phyloP scores from a whole-genome alignment of 352 stramenopile genomes.

The Aphanomyces cochlioides region DNA sequence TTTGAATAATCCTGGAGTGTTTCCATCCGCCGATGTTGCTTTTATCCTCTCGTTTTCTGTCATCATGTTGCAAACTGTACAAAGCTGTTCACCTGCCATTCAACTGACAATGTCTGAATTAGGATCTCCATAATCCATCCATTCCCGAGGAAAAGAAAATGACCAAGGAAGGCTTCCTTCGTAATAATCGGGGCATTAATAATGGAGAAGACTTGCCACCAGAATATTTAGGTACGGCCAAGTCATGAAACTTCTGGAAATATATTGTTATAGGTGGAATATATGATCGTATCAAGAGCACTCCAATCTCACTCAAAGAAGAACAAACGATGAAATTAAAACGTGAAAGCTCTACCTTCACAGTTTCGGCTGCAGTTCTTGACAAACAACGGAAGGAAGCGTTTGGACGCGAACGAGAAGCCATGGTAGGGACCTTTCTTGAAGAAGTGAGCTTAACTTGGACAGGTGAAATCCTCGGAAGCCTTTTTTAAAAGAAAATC shows the following conservation, averaged over 20 bases:
- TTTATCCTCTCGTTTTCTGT: conserved; percentile 98
- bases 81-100: not conserved
- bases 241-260: not conserved
- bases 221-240: conserved; percentile 76
- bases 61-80: conserved; percentile 76
- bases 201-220: conserved; percentile 94
- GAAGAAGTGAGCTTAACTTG: not conserved
- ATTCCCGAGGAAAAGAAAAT: conserved; percentile 97
- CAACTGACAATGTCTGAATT: too few relatives aligned
- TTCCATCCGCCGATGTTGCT: conserved; percentile 94
- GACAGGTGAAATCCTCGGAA: conserved; percentile 46
- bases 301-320: conserved; percentile 96
- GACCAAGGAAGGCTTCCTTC: conserved; percentile 94
- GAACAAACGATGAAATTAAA: conserved; percentile 49
- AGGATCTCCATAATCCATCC: conserved; percentile 98
- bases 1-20: conserved; percentile 82
- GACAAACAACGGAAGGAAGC: conserved; percentile 46
- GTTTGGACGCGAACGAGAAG: conserved; percentile 79
- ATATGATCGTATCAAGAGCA: conserved; percentile 95
- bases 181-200: conserved; percentile 97
- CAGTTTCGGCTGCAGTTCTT: conserved; percentile 5
- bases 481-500: conserved; percentile 54
- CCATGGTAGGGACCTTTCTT: conserved; percentile 54
- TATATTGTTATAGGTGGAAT: conserved; percentile 52
- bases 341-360: conserved; percentile 21